Evolutionary conservation across 2,329 filamentous ascomycete genomes (phyloP), one percentile per base, ranked within the genome.

Genomic region (Ophiocordyceps polyrhachis-furcata): DNA sequence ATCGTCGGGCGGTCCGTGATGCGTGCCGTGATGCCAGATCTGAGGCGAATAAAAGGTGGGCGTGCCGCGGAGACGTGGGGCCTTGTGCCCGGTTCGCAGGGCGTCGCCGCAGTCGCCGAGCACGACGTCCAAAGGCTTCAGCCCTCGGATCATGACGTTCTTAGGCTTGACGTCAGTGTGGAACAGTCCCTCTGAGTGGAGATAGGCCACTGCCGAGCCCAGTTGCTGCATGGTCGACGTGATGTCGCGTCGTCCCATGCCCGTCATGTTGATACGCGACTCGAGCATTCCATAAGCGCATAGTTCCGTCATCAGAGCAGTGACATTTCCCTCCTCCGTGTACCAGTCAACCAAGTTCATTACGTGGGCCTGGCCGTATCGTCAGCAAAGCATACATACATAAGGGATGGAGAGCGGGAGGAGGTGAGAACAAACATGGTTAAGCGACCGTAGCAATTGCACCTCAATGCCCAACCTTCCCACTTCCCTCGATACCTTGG

Each of bases 151-250:
- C 1, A 62, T 46, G 3, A 62, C 55, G 43, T 62, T 62, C 5
- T 51, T 50, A 0, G 58, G 58, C 44, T 62, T 62, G 32, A 62
- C 21, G 38, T 62, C 59, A 0, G 52, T 51, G 42, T 61, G 59
- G 15, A 54, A 56, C 1, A 55, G 47, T 0, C 44, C 46, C 21
- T 42, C 29, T 1, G 13, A 28, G 19, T 62, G 59, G 0, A 62
- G 45, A 40, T 56, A 59, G 15, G 49, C 48, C 5, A 61, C 45
- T 0, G 54, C 59, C 3, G 44, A 46, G 0, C 52, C 44, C 1
- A 57, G 42, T 40, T 62, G 59, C 1, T 43, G 40, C 23, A 53
- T 41, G 3, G 55, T 50, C 1, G 45, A 47, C 0, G 58, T 32
- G 1, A 53, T 49, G 5, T 57, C 51, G 1, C 25, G 40, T 11